A percentile compares a stretch with the other conserved stretches of the same genome.
Conservation (phyloP, 129 eudicot species). For the Pittosporum tobira region DNA sequence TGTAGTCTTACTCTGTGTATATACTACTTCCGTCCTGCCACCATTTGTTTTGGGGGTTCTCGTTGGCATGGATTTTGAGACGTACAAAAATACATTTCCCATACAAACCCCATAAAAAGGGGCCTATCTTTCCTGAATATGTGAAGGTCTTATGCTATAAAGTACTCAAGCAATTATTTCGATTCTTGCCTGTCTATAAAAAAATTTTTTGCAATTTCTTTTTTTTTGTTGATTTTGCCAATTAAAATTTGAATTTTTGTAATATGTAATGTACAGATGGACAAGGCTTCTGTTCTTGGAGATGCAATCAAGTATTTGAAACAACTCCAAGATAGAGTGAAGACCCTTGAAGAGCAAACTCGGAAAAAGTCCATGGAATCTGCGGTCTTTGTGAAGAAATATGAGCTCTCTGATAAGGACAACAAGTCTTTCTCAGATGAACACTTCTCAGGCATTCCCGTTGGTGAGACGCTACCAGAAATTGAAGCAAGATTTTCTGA, state of each 20-base stretch:
- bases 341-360: slow-evolving; percentile 61
- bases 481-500: slow-evolving; percentile 61
- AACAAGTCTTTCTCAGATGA: slow-evolving; percentile 34
- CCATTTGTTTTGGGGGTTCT: too few relatives aligned
- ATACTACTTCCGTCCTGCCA: too few relatives aligned
- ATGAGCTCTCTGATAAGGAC: slow-evolving; percentile 28
- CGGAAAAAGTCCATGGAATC: slow-evolving; percentile 54
- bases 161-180: too few relatives aligned
- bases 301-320: slow-evolving; percentile 80
- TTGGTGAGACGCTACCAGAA: slow-evolving; percentile 56
- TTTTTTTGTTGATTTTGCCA: neutral
- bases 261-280: slow-evolving; percentile 41
- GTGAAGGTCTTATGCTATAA: too few relatives aligned
- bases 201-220: too few relatives aligned
- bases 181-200: too few relatives aligned
- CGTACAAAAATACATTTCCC: too few relatives aligned
- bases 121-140: too few relatives aligned
- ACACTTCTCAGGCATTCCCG: slow-evolving; percentile 25
- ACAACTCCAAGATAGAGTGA: slow-evolving; percentile 69
- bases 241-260: neutral
- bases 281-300: slow-evolving; percentile 88
- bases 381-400: slow-evolving; percentile 49
- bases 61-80: too few relatives aligned
- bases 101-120: too few relatives aligned
- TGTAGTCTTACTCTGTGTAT: neutral